Evolutionary conservation across 2,329 filamentous ascomycete species (phyloP).

Genomic region (Botrytis deweyae): DNA sequence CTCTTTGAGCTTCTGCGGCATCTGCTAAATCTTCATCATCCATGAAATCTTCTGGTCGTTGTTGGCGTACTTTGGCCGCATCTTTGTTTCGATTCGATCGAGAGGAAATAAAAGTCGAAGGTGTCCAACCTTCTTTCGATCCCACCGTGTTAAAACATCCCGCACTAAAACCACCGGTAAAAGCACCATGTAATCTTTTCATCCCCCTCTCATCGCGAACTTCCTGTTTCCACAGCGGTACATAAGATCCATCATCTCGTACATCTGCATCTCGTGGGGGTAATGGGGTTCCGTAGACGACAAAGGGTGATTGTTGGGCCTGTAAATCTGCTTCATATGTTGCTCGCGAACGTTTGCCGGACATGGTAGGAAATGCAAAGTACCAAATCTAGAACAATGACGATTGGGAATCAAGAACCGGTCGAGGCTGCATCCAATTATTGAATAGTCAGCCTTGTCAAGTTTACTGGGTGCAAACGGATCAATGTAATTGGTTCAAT

Average conservation of each 20-base stretch:
- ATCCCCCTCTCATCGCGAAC: slow-evolving; percentile 89
- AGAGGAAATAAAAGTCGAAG: slow-evolving; percentile 88
- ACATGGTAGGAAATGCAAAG: slow-evolving; percentile 52
- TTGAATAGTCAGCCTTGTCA: slow-evolving; percentile 15
- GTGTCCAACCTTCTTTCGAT: slow-evolving; percentile 97
- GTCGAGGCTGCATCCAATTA: slow-evolving; percentile 12
- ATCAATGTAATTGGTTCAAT: not conserved
- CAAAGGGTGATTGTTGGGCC: slow-evolving; percentile 68
- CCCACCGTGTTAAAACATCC: slow-evolving; percentile 98
- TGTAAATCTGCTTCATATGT: slow-evolving; percentile 74
- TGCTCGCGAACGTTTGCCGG: slow-evolving; percentile 74
- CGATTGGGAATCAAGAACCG: slow-evolving; percentile 9
- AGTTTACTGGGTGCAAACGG: not conserved
- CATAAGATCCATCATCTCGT: slow-evolving; percentile 87
- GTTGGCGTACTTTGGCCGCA: slow-evolving; percentile 51
- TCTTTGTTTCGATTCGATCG: slow-evolving; percentile 74
- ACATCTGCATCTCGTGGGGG: slow-evolving; percentile 72
- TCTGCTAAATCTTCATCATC: slow-evolving; percentile 94
- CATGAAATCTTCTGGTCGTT: slow-evolving; percentile 90
- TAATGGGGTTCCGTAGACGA: slow-evolving; percentile 79
- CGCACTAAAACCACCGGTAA: slow-evolving; percentile 94
- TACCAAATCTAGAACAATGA: not conserved
- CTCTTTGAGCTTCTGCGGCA: slow-evolving; percentile 70
- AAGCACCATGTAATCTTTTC: slow-evolving; percentile 90
- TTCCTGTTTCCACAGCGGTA: slow-evolving; percentile 98